Percentiles rank a stretch among this genome's conserved stretches.
These are phyloP conservation scores for Kwoniella heveanensis DNA, from an alignment of 768 basidiomycete species.

Conservation along the genomic window DNA sequence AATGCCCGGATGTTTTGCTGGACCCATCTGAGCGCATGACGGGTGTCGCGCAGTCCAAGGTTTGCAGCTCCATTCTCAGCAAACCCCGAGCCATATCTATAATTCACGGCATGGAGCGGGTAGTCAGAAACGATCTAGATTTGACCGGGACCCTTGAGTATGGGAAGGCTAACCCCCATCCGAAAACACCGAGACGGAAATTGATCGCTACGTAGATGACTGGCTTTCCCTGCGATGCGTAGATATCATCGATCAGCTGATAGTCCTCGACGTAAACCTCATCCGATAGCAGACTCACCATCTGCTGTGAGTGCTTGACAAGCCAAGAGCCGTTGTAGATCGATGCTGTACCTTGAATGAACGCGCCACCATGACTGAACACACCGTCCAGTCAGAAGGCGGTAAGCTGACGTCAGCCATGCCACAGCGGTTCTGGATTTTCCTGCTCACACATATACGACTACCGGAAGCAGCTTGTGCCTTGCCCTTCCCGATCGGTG, in stretches of 20 bases:
- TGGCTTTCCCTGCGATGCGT: constrained; percentile 57
- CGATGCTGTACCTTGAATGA: constrained; percentile 46
- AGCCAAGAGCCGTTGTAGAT: constrained; percentile 54
- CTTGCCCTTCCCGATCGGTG: constrained; percentile 27
- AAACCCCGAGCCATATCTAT: constrained; percentile 39
- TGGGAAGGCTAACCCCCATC: constrained; percentile 53
- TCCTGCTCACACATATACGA: neutral
- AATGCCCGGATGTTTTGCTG: constrained; percentile 68
- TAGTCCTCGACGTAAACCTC: no score
- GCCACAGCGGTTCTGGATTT: no score
- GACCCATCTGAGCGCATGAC: constrained; percentile 64
- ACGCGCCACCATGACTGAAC: constrained; percentile 58
- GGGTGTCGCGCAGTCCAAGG: constrained; percentile 66
- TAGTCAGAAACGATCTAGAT: no score
- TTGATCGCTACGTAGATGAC: constrained; percentile 62
- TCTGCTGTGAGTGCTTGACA: constrained; percentile 28
- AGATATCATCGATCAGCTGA: neutral
- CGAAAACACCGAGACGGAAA: constrained; percentile 62
- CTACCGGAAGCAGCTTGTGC: neutral
- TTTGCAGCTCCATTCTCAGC: constrained; percentile 56
- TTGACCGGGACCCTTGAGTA: neutral
- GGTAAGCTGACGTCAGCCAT: no score
- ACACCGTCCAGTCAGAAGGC: no score
- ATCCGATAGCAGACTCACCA: constrained; percentile 20
- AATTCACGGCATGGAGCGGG: neutral